Percentiles rank a stretch among this genome's conserved stretches.
Conservation (phyloP, 257 asterid species). For the Plantago ovata region DNA sequence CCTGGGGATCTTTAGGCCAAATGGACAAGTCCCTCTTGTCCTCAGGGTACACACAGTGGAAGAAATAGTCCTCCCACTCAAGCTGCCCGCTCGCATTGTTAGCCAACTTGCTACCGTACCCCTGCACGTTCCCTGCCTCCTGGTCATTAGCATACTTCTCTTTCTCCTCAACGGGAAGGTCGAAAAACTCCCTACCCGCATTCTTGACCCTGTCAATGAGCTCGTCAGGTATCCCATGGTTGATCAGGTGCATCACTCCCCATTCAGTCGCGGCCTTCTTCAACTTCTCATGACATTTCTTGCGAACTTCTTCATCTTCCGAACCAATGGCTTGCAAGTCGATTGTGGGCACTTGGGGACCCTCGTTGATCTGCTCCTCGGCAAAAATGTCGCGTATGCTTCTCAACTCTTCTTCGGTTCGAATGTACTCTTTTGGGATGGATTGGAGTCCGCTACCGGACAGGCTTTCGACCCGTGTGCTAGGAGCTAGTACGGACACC, state of each 20-base stretch:
- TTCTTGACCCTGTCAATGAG: constrained; percentile 44
- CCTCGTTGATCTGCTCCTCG: constrained; percentile 47
- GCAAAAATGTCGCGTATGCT: constrained; percentile 58
- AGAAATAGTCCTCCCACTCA: constrained; percentile 94
- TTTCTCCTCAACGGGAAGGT: constrained; percentile 69
- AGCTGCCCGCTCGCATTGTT: constrained; percentile 68
- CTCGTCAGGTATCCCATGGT: constrained; percentile 64
- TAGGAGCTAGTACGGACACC: constrained; percentile 24
- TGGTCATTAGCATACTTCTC: constrained; percentile 88
- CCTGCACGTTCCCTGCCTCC: constrained; percentile 69
- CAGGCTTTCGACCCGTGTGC: constrained; percentile 60
- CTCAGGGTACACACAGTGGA: constrained; percentile 61
- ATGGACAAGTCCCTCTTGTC: constrained; percentile 52
- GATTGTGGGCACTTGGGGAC: constrained; percentile 59
- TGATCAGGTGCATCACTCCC: constrained; percentile 90
- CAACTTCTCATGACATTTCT: constrained; percentile 49
- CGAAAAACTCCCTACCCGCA: constrained; percentile 62
- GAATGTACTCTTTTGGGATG: constrained; percentile 74
- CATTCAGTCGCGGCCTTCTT: constrained; percentile 73
- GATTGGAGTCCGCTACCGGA: constrained; percentile 48
- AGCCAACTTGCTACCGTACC: constrained; percentile 86
- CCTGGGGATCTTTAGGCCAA: constrained; percentile 75
- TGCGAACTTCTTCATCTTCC: constrained; percentile 31
- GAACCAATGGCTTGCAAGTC: constrained; percentile 45
- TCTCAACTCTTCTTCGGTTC: constrained; percentile 61